Evolutionary conservation across 2,329 filamentous ascomycete species (phyloP).

Genomic region (Dactylonectria macrodidyma): DNA sequence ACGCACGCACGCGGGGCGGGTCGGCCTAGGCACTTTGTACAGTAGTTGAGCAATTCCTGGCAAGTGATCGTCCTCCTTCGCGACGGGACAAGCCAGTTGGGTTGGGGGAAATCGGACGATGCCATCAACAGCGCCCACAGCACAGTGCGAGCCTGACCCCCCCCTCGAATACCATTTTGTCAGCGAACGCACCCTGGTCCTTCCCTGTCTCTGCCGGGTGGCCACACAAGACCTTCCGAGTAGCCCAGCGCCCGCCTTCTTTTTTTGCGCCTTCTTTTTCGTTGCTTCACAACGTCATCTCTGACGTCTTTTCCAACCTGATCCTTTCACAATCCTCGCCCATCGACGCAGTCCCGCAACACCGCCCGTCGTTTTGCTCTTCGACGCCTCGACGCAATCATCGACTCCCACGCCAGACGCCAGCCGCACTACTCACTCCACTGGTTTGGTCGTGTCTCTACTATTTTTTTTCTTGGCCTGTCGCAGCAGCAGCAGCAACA

Average conservation of each 20-base stretch:
- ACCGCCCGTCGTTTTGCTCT: constrained; percentile 45
- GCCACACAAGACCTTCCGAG: constrained; percentile 45
- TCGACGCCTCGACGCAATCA: constrained; percentile 39
- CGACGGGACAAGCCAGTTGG: constrained; percentile 29
- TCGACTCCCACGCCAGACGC: constrained; percentile 40
- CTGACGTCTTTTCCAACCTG: constrained; percentile 62
- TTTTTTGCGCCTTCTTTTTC: constrained; percentile 56
- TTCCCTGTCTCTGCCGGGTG: constrained; percentile 33
- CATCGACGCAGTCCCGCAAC: constrained; percentile 51
- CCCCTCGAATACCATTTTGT: constrained; percentile 27
- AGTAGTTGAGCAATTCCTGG: constrained; percentile 13
- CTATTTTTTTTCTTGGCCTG: constrained; percentile 9
- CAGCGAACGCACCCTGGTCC: constrained; percentile 32
- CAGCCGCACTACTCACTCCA: constrained; percentile 29
- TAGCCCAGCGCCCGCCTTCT: constrained; percentile 52
- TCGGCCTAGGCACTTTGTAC: not conserved
- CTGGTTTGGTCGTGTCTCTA: constrained; percentile 33
- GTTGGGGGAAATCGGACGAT: constrained; percentile 46
- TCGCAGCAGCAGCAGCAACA: constrained; percentile 1
- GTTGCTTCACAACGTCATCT: constrained; percentile 62
- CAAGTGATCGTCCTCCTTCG: constrained; percentile 19
- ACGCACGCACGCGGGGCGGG: constrained; percentile 3
- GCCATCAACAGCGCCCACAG: constrained; percentile 29
- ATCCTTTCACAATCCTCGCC: constrained; percentile 55
- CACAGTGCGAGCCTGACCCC: constrained; percentile 37